phyloP scores from a whole-genome alignment of 1,284 basidiomycete species.

The Puccinia hordei region DNA sequence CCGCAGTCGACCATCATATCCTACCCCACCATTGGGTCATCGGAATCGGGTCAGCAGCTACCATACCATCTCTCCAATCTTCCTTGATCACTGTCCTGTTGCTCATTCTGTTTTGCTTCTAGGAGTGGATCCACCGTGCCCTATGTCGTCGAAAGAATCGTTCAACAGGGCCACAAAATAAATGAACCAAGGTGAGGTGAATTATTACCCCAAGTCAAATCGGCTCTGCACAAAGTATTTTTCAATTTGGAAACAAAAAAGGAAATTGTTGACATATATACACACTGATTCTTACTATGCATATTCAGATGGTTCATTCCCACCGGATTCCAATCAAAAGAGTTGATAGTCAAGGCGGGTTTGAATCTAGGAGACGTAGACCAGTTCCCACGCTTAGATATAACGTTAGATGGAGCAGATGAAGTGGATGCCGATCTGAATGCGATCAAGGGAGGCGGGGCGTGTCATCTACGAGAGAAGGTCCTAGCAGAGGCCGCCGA shows the following conservation, averaged over 20 bases:
- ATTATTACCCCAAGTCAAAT: too few relatives aligned
- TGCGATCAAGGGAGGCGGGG: constrained; percentile 96
- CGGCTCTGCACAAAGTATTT: too few relatives aligned
- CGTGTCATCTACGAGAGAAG: constrained; percentile 95
- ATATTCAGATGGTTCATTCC: constrained; percentile 76
- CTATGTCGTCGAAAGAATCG: constrained; percentile 92
- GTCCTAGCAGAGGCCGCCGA: constrained; percentile 94
- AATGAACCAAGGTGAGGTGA: constrained; percentile 67
- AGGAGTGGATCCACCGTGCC: constrained; percentile 85
- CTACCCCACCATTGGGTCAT: constrained; percentile 77
- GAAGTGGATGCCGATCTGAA: constrained; percentile 75
- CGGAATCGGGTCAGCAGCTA: constrained; percentile 58
- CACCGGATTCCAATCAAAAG: constrained; percentile 93
- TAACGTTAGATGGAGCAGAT: constrained; percentile 95
- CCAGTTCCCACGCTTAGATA: constrained; percentile 84
- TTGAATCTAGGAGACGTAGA: constrained; percentile 88
- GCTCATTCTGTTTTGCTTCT: constrained; percentile 64
- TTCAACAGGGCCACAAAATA: constrained; percentile 74
- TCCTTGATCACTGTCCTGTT: constrained; percentile 66
- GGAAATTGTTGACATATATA: background rate
- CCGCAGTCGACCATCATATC: constrained; percentile 89
- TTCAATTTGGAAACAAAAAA: constrained; percentile 19
- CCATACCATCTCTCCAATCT: background rate
- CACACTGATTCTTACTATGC: background rate
- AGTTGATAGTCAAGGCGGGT: constrained; percentile 81